Base-by-base conservation (phyloP, 129 eudicot genomes). In the Tanacetum coccineum region DNA sequence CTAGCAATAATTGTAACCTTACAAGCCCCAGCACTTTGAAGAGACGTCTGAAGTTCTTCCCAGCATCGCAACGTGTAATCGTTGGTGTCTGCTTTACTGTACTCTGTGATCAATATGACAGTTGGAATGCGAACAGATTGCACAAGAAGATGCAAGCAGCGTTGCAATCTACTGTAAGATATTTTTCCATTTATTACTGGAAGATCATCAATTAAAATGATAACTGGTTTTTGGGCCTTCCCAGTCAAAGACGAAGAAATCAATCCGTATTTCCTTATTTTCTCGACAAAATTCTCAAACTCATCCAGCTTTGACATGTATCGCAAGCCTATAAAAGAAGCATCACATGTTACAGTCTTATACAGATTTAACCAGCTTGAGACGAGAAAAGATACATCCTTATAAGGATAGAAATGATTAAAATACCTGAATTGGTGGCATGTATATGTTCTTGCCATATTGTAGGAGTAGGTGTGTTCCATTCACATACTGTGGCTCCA, bases 401-500 rank as follows among this genome's bases (percentile, higher is more conserved):
- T 28, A 20, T 9, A 56, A 28, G 15, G 2, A 36, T 13, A 6
- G 13, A 32, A 15, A 36, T 26, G 47, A n/a, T 14, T 32, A 54
- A 67, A 74, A 58, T 78, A 91, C 96, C 96, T 80, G 95, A 73
- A 72, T 57, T 73, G 9, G 85, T 71, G 79, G 84, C 81, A 64
- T 93, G 96, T 44, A 86, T 36, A 75, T 93, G 96, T 74, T 93
- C 99, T 75, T 84, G 95, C 99, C 99, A 93, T 42, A 89, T 59
- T 72, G 96, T 93, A 12, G 99, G 99, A 73, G 95, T 89, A 54
- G 99, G 99, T 47, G 96, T 86, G 55, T 81, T 86, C 99, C 99
- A 93, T 74, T 93, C 99, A 77, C 61, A 80, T 78, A 93, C 61
- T 59, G 62, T 68, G 13, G 79, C 90, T 77, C 99, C 95, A 79